Evolutionary conservation across 1,139 yeast species (phyloP).

Genomic region (Candida sojae): DNA sequence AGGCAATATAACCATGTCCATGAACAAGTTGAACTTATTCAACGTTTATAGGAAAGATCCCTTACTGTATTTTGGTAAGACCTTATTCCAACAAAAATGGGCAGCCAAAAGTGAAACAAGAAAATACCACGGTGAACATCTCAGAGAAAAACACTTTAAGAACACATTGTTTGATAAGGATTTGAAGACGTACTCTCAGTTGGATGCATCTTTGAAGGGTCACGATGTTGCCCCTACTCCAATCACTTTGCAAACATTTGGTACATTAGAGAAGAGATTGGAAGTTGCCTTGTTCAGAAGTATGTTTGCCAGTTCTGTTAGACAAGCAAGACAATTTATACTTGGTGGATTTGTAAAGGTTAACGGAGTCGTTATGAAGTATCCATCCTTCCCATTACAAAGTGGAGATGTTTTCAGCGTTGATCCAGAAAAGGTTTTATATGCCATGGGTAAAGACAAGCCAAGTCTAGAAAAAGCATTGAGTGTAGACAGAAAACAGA

Average conservation of each 20-base stretch:
- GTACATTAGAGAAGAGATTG: conserved; percentile 81
- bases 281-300: conserved; percentile 90
- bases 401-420: conserved; percentile 90
- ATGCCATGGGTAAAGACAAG: conserved; percentile 81
- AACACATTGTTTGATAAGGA: conserved; percentile 64
- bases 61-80: conserved; percentile 52
- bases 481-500: conserved; percentile 69
- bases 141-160: conserved; percentile 83
- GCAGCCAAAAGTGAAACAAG: conserved; percentile 87
- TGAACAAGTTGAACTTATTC: conserved; percentile 90
- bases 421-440: conserved; percentile 80
- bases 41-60: conserved; percentile 73
- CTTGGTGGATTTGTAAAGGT: conserved; percentile 82
- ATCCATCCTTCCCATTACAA: conserved; percentile 75
- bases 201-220: conserved; percentile 75
- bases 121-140: conserved; percentile 93
- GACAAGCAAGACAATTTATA: conserved; percentile 92
- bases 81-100: conserved; percentile 91
- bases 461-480: conserved; percentile 73
- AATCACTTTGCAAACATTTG: conserved; percentile 83
- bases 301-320: conserved; percentile 88
- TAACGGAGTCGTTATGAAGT: conserved; percentile 75
- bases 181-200: conserved; percentile 80
- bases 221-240: conserved; percentile 66
- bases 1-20: conserved; percentile 84